These are phyloP conservation scores for Pichia sp. DNA, from an alignment of 1,139 yeast species.

Conservation along the genomic window DNA sequence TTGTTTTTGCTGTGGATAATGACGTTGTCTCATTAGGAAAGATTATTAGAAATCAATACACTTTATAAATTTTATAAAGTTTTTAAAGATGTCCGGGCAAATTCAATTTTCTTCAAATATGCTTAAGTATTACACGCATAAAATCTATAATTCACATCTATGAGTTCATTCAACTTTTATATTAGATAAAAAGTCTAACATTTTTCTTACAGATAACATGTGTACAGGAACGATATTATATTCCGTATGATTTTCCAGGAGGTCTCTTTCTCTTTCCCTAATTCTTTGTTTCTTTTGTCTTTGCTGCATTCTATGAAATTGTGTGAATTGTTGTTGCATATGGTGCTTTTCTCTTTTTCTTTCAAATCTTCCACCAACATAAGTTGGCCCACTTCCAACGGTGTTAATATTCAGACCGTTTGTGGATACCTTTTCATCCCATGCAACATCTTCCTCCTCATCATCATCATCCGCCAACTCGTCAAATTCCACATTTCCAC, in stretches of 20 bases:
- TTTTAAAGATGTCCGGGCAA: neutral
- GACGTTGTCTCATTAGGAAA: neutral
- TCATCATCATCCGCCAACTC: slow-evolving; percentile 29
- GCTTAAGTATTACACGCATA: neutral
- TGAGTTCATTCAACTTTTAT: slow-evolving; percentile 29
- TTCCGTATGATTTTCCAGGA: slow-evolving; percentile 2
- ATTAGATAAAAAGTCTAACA: slow-evolving; percentile 43
- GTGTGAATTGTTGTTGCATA: slow-evolving; percentile 15
- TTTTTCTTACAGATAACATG: slow-evolving; percentile 65
- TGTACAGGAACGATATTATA: slow-evolving; percentile 70
- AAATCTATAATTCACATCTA: neutral
- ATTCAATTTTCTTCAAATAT: neutral
- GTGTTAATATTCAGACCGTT: neutral
- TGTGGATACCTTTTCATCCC: slow-evolving; percentile 7
- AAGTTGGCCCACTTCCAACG: slow-evolving; percentile 2
- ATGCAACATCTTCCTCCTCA: slow-evolving; percentile 26
- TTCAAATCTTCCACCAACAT: slow-evolving; percentile 14
- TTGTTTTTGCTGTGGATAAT: neutral
- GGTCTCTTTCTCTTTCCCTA: slow-evolving; percentile 7
- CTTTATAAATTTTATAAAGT: neutral
- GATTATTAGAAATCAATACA: neutral
- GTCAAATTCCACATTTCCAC: slow-evolving; percentile 31
- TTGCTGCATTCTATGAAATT: slow-evolving; percentile 16
- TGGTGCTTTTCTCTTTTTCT: slow-evolving; percentile 21
- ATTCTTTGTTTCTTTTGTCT: slow-evolving; percentile 8